Conservation (phyloP, 2,329 filamentous ascomycete species). For the Colletotrichum destructivum region DNA sequence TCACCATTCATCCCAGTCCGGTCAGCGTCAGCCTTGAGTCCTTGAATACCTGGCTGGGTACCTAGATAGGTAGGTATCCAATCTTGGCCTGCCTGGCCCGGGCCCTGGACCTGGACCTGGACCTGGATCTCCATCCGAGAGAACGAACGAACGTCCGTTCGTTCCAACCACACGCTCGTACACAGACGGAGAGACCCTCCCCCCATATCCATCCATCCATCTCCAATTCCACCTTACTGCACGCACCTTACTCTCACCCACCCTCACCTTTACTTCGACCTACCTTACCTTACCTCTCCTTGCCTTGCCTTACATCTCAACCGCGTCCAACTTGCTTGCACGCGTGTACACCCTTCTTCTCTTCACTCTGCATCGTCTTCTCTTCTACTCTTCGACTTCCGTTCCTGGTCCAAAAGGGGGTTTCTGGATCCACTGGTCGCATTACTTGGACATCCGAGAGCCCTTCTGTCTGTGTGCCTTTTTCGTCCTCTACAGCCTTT, state of each 20-base stretch:
- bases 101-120: conserved; percentile 14
- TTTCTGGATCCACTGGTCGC: conserved; percentile 16
- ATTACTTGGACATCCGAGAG: conserved; percentile 9
- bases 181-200: neutral
- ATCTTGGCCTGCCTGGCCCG: conserved; percentile 6
- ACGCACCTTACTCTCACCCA: conserved; percentile 15
- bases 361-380: conserved; percentile 34
- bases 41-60: neutral
- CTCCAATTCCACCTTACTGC: conserved; percentile 22
- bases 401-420: conserved; percentile 20
- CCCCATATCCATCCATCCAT: conserved; percentile 17
- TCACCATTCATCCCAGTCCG: neutral
- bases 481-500: conserved; percentile 2
- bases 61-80: neutral
- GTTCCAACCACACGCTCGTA: neutral
- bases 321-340: conserved; percentile 24
- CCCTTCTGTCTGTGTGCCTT: conserved; percentile 2
- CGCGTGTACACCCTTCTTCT: conserved; percentile 27
- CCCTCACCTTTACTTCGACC: conserved; percentile 19
- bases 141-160: conserved; percentile 18
- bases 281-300: conserved; percentile 27
- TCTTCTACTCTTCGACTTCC: conserved; percentile 24
- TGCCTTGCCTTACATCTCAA: neutral
- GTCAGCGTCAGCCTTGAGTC: conserved; percentile 12
- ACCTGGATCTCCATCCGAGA: conserved; percentile 18